These are phyloP conservation scores for Bryum argenteum DNA, from an alignment of 225 moss, liverwort and hornwort genomes.

Conservation along the genomic window DNA sequence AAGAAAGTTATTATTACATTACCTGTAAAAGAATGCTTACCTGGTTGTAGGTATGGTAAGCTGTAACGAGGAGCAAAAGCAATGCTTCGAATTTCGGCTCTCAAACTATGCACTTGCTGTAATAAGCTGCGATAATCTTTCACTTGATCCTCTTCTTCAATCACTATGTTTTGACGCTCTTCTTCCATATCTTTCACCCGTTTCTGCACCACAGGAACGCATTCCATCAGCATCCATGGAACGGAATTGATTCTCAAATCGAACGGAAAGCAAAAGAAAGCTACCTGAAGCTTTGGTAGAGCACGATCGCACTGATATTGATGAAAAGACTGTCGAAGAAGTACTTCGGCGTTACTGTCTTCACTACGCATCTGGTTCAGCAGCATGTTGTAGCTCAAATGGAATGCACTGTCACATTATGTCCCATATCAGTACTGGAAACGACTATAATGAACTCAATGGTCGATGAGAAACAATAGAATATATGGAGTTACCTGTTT, in stretches of 20 bases:
- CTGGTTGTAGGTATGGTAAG: slow-evolving; percentile 89
- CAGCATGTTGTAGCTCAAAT: slow-evolving; percentile 93
- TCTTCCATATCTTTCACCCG: slow-evolving; percentile 81
- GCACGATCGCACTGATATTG: slow-evolving; percentile 94
- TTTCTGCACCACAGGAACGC: slow-evolving; percentile 59
- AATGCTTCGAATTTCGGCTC: slow-evolving; percentile 67
- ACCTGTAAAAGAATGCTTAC: slow-evolving; percentile 39
- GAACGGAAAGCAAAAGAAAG: slow-evolving; percentile 2
- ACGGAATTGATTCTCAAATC: slow-evolving; percentile 1
- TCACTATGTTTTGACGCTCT: slow-evolving; percentile 70
- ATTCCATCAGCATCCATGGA: slow-evolving; percentile 9
- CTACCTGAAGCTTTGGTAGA: slow-evolving; percentile 87
- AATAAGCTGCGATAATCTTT: slow-evolving; percentile 76
- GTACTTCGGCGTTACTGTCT: slow-evolving; percentile 91
- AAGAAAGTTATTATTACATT: too few species aligned
- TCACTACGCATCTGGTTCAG: slow-evolving; percentile 98
- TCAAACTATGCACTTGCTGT: slow-evolving; percentile 67
- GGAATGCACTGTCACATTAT: slow-evolving; percentile 79
- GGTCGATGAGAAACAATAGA: background rate
- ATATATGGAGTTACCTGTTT: slow-evolving; percentile 61
- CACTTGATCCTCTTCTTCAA: slow-evolving; percentile 82
- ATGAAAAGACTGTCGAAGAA: slow-evolving; percentile 84
- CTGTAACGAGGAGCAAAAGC: slow-evolving; percentile 77
- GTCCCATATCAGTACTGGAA: background rate
- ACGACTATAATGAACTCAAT: too few species aligned